These are phyloP conservation scores for Fusarium beomiforme DNA, from an alignment of 2,329 filamentous ascomycete genomes.

Conservation along the genomic window DNA sequence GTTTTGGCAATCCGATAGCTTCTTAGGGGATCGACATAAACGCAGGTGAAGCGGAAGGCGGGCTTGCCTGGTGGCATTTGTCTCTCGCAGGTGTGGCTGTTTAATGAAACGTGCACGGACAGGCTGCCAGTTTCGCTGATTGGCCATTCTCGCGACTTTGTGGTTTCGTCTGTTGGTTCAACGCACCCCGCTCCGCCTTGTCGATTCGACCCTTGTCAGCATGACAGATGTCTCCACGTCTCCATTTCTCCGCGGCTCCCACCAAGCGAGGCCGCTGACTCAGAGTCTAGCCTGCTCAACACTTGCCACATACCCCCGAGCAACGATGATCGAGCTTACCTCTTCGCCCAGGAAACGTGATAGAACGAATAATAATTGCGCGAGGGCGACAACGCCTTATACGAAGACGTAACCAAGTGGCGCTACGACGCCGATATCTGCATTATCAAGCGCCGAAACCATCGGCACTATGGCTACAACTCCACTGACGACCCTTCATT, in stretches of 20 bases:
- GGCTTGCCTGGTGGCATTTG: neutral
- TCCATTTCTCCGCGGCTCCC: neutral
- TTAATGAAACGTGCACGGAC: neutral
- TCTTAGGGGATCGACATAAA: neutral
- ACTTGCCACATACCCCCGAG: neutral
- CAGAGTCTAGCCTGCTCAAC: neutral
- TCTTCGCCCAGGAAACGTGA: neutral
- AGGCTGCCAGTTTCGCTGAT: neutral
- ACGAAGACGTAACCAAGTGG: neutral
- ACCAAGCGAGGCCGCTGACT: neutral
- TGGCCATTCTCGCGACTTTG: neutral
- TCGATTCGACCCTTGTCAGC: neutral
- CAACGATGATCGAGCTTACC: neutral
- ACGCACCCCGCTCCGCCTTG: neutral
- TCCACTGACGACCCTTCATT: neutral
- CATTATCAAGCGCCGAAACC: neutral
- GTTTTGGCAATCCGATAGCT: neutral
- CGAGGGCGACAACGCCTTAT: neutral
- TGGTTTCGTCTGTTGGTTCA: neutral
- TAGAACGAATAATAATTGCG: neutral
- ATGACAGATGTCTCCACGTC: neutral
- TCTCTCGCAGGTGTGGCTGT: neutral
- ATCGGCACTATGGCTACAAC: neutral
- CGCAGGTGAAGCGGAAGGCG: neutral
- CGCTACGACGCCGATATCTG: neutral